Percentiles rank a stretch among this genome's conserved stretches.
Conservation (phyloP, 306 rosid species). For the Dicorynia guianensis region DNA sequence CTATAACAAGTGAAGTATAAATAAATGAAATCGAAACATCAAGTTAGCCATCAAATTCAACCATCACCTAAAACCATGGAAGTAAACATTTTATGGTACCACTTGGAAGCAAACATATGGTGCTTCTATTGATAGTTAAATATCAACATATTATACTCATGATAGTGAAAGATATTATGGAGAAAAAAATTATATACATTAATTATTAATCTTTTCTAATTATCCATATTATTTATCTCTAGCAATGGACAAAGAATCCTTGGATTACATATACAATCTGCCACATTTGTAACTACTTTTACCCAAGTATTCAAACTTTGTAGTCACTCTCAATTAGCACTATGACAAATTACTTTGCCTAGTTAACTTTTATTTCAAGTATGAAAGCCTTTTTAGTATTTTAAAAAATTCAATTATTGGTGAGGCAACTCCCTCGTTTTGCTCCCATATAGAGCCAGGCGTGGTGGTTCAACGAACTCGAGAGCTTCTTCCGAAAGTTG, state of each 20-base stretch:
- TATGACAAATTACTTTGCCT: too few relatives aligned
- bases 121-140: slow-evolving; percentile 1
- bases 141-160: slow-evolving; percentile 4
- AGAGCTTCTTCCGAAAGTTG: background rate
- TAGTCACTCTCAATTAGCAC: background rate
- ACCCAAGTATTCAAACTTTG: background rate
- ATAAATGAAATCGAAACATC: too few relatives aligned
- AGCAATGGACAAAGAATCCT: background rate
- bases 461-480: background rate
- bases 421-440: background rate
- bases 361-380: too few relatives aligned
- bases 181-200: background rate
- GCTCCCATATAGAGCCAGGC: slow-evolving; percentile 10
- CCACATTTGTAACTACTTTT: background rate
- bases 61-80: background rate
- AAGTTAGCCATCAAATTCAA: background rate
- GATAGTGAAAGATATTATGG: background rate
- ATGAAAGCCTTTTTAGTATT: too few relatives aligned
- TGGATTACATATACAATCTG: background rate
- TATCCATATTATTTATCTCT: background rate
- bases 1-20: too few relatives aligned
- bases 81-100: background rate
- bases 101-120: background rate
- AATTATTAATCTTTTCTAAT: background rate
- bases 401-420: background rate